phyloP scores from a whole-genome alignment of 2,329 filamentous ascomycete species.

The Neopestalotiopsis sp. region DNA sequence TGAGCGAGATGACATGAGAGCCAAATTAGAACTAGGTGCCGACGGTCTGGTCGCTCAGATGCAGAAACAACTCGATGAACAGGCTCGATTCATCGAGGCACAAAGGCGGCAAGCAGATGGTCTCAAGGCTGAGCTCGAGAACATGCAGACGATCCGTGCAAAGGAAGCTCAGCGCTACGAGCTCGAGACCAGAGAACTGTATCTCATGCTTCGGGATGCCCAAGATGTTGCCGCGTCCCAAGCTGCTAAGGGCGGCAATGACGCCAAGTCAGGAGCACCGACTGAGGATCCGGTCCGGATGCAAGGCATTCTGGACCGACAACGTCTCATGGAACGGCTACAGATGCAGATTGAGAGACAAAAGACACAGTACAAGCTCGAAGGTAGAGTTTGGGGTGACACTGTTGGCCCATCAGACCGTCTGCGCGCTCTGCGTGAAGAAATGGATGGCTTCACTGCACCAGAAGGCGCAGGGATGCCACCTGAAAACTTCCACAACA shows the following conservation, averaged over 20 bases:
- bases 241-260: constrained; percentile 63
- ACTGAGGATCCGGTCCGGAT: constrained; percentile 76
- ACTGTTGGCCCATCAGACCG: constrained; percentile 86
- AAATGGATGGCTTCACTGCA: constrained; percentile 77
- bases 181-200: constrained; percentile 92
- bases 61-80: constrained; percentile 93
- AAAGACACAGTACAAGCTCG: constrained; percentile 96
- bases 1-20: constrained; percentile 92
- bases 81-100: constrained; percentile 86
- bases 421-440: constrained; percentile 86
- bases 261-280: constrained; percentile 49
- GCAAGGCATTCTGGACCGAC: constrained; percentile 92
- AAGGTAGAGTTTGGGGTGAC: constrained; percentile 89
- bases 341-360: constrained; percentile 96
- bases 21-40: constrained; percentile 86
- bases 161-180: constrained; percentile 95
- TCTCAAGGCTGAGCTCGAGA: constrained; percentile 87
- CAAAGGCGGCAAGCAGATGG: constrained; percentile 85
- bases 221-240: constrained; percentile 94
- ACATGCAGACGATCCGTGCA: constrained; percentile 81
- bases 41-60: constrained; percentile 92
- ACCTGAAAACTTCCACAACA: constrained; percentile 70
- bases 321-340: constrained; percentile 88
- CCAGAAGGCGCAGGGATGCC: constrained; percentile 56
- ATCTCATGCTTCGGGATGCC: constrained; percentile 96